phyloP scores from a whole-genome alignment of 2,329 filamentous ascomycete genomes.

The Neonectria punicea region DNA sequence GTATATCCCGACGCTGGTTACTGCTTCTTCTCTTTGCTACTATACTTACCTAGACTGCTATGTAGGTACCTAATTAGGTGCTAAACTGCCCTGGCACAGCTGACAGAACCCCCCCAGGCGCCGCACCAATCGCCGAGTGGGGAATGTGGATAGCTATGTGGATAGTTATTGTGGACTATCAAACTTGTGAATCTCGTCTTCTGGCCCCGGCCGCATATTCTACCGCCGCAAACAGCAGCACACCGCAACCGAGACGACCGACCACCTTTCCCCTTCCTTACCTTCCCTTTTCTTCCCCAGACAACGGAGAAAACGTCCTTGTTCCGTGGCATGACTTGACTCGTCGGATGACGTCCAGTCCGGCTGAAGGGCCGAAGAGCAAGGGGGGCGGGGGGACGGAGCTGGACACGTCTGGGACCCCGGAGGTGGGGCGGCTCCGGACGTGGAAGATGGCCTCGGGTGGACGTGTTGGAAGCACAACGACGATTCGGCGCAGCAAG shows the following conservation, averaged over 20 bases:
- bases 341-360: slow-evolving; percentile 34
- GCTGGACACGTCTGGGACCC: background rate
- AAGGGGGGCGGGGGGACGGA: background rate
- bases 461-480: background rate
- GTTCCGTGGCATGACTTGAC: slow-evolving; percentile 30
- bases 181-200: background rate
- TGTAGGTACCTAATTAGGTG: too few relatives aligned
- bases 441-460: slow-evolving; percentile 4
- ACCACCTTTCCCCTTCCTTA: background rate
- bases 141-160: background rate
- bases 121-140: background rate
- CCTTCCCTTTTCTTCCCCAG: background rate
- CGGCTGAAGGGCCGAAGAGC: slow-evolving; percentile 14
- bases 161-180: background rate
- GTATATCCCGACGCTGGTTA: too few relatives aligned
- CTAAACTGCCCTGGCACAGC: too few relatives aligned
- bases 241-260: background rate
- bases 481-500: background rate
- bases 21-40: too few relatives aligned
- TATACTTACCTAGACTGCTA: too few relatives aligned
- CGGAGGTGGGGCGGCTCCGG: slow-evolving; percentile 10
- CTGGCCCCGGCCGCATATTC: too few relatives aligned
- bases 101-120: too few relatives aligned
- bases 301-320: slow-evolving; percentile 3
- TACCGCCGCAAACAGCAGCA: background rate